Conservation (phyloP, 768 basidiomycete species). For the Cubamyces lactineus region DNA sequence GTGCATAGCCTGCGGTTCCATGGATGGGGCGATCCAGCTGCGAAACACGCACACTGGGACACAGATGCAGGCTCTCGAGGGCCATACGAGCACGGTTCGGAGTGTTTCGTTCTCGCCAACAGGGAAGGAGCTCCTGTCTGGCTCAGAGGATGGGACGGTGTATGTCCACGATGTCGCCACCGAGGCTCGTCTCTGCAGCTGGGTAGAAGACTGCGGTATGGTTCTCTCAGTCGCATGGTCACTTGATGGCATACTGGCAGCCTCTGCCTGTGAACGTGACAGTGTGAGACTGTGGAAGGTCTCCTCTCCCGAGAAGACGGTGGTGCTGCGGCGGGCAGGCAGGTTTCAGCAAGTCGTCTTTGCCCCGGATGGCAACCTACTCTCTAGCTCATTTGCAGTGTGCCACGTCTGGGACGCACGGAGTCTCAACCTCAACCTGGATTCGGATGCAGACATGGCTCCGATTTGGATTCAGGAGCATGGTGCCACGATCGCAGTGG, state of each 20-base stretch:
- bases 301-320: neutral
- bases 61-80: neutral
- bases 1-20: neutral
- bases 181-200: neutral
- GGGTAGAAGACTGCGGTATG: conserved; percentile 8
- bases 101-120: neutral
- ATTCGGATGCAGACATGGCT: neutral
- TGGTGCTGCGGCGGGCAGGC: neutral
- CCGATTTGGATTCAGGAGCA: neutral
- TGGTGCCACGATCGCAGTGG: neutral
- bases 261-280: neutral
- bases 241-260: neutral
- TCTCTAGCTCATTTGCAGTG: neutral
- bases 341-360: neutral
- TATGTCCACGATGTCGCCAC: neutral
- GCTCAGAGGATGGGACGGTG: neutral
- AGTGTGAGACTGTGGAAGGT: no score
- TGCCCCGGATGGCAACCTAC: neutral
- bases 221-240: conserved; percentile 32
- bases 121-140: neutral
- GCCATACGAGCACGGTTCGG: neutral
- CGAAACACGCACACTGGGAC: conserved; percentile 10
- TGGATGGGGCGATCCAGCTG: conserved; percentile 6
- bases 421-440: conserved; percentile 1
- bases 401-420: conserved; percentile 9